Percentiles rank a stretch among this genome's conserved stretches.
Conservation (phyloP, 148 eudicot genomes). For the Camellia lanceoleosa region DNA sequence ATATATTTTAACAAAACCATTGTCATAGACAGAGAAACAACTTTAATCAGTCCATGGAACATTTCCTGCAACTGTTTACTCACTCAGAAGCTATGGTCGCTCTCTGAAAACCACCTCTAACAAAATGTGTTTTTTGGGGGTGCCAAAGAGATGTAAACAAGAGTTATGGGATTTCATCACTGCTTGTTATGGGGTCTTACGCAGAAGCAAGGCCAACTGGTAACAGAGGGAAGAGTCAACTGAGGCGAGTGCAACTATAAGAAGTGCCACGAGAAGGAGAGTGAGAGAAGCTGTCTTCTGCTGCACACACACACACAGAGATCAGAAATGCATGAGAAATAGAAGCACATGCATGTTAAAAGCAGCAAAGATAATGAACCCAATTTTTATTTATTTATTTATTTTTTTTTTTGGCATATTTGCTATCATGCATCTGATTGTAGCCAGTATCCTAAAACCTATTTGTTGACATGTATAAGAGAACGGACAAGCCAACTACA, state of each 20-base stretch:
- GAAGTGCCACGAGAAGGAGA: slow-evolving; percentile 67
- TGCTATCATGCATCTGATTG: neutral
- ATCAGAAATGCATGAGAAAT: slow-evolving; percentile 5
- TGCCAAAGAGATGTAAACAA: too few species aligned
- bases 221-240: slow-evolving; percentile 69
- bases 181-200: slow-evolving; percentile 30
- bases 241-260: slow-evolving; percentile 70
- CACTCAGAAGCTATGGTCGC: neutral
- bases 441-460: neutral
- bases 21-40: neutral
- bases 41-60: neutral
- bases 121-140: too few species aligned
- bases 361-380: neutral
- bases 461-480: neutral
- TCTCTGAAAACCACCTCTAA: too few species aligned
- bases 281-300: slow-evolving; percentile 75
- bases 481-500: neutral
- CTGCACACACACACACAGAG: slow-evolving; percentile 32
- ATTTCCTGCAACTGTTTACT: neutral
- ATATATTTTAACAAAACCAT: too few species aligned
- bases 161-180: neutral
- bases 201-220: slow-evolving; percentile 50
- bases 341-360: slow-evolving; percentile 1
- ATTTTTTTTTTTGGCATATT: too few species aligned
- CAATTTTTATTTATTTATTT: neutral